phyloP scores from a whole-genome alignment of 2,329 filamentous ascomycete genomes.

The Ploettnerulaceae sp. region DNA sequence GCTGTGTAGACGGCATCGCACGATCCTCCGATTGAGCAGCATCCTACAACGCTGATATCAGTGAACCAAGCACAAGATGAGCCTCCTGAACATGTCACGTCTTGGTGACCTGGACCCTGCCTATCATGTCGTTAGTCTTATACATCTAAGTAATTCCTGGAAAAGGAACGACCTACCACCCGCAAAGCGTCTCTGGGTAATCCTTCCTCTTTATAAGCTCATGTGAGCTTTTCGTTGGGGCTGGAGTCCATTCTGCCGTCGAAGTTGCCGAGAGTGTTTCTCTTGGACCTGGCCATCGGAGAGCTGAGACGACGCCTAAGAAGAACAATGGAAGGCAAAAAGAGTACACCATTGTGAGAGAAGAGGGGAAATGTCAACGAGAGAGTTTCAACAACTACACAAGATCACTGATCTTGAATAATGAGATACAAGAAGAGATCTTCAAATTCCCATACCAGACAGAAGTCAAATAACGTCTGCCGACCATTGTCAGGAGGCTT shows the following conservation, averaged over 20 bases:
- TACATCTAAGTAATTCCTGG: neutral
- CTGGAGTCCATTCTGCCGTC: constrained; percentile 12
- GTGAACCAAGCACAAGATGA: constrained; percentile 16
- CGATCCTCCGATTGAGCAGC: constrained; percentile 9
- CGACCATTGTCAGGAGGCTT: too few species aligned
- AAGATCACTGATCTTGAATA: too few species aligned
- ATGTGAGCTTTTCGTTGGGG: constrained; percentile 3
- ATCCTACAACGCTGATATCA: constrained; percentile 14
- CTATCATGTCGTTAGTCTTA: constrained; percentile 2
- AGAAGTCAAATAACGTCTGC: too few species aligned
- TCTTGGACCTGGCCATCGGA: constrained; percentile 8
- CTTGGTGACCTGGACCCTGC: constrained; percentile 7
- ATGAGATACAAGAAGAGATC: too few species aligned
- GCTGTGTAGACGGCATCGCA: constrained; percentile 15
- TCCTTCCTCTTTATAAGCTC: constrained; percentile 6
- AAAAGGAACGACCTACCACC: constrained; percentile 3
- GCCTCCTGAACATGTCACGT: constrained; percentile 4
- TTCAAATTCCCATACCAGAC: too few species aligned
- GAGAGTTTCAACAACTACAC: too few species aligned
- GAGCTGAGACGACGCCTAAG: too few species aligned
- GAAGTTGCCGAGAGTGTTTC: constrained; percentile 11
- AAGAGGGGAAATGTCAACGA: too few species aligned
- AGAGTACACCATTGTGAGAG: too few species aligned
- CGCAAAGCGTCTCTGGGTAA: constrained; percentile 12
- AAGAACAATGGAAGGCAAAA: too few species aligned